Conservation (phyloP, 192 early-diverging fungal species). For the Coemansia sp. region DNA sequence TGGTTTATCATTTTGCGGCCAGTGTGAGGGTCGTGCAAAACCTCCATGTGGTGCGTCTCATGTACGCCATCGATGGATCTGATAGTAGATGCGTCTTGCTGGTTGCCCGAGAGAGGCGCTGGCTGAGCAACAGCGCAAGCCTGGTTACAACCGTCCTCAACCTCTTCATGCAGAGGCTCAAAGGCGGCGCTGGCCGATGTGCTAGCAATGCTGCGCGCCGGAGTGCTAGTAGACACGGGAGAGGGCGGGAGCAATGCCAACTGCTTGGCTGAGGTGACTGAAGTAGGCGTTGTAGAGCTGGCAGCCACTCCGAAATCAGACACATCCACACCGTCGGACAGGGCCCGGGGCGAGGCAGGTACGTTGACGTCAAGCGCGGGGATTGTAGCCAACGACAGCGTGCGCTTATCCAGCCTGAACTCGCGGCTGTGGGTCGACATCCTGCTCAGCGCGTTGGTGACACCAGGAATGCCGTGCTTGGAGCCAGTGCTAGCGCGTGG, state of each 20-base stretch:
- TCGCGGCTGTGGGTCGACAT: constrained; percentile 32
- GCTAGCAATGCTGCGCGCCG: constrained; percentile 31
- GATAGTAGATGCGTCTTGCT: neutral
- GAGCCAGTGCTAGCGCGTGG: constrained; percentile 44
- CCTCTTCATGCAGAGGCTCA: constrained; percentile 32
- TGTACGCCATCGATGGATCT: constrained; percentile 60
- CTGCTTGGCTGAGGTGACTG: constrained; percentile 3
- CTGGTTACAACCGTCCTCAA: constrained; percentile 11
- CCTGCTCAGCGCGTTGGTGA: constrained; percentile 28
- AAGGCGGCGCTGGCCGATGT: constrained; percentile 32
- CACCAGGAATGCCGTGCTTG: constrained; percentile 20
- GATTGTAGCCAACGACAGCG: constrained; percentile 39
- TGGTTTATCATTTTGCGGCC: constrained; percentile 97
- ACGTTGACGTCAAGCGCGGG: constrained; percentile 35
- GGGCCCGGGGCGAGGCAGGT: constrained; percentile 38
- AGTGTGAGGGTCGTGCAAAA: constrained; percentile 80
- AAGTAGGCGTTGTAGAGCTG: constrained; percentile 5
- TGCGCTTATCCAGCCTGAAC: constrained; percentile 37
- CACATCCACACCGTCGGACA: constrained; percentile 45
- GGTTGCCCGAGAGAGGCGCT: neutral
- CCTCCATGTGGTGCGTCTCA: constrained; percentile 83
- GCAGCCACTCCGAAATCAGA: constrained; percentile 55
- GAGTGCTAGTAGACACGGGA: constrained; percentile 38
- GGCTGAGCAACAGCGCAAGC: neutral
- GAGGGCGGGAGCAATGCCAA: constrained; percentile 31